A percentile compares a stretch with the other conserved stretches of the same genome.
phyloP scores from a whole-genome alignment of 768 basidiomycete genomes.

The Podaxis sp. region DNA sequence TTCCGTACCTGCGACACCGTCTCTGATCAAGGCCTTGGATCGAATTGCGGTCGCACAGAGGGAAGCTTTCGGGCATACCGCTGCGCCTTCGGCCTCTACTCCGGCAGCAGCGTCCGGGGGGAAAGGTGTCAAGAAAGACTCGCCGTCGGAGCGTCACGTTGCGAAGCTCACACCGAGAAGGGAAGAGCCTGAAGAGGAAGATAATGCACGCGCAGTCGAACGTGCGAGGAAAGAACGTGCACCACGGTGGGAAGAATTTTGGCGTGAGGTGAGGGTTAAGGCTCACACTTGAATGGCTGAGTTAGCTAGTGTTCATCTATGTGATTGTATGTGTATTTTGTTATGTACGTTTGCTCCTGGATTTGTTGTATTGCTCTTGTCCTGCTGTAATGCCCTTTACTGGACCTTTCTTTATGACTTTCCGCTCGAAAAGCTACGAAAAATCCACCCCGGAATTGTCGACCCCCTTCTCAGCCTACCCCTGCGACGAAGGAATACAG shows the following conservation, averaged over 20 bases:
- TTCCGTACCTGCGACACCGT: conserved; percentile 62
- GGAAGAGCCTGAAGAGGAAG: conserved; percentile 11
- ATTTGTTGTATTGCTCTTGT: too few relatives aligned
- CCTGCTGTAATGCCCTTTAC: too few relatives aligned
- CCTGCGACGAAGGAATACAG: too few relatives aligned
- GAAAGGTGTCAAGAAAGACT: conserved; percentile 6
- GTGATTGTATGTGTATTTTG: not conserved
- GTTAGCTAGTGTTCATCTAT: not conserved
- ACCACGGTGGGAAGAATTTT: conserved; percentile 36
- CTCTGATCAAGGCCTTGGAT: conserved; percentile 62
- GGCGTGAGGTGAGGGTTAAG: conserved; percentile 33
- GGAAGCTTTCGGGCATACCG: conserved; percentile 38
- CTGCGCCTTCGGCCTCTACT: conserved; percentile 1
- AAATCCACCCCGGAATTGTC: too few relatives aligned
- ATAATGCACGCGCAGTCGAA: conserved; percentile 3
- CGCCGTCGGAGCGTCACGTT: not conserved
- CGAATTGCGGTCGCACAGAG: conserved; percentile 56
- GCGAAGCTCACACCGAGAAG: conserved; percentile 14
- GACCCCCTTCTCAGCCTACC: too few relatives aligned
- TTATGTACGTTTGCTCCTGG: not conserved
- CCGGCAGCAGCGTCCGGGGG: conserved; percentile 6
- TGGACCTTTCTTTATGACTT: too few relatives aligned
- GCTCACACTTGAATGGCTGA: conserved; percentile 17
- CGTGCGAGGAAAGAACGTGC: conserved; percentile 17
- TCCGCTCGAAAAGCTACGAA: too few relatives aligned